Base-by-base conservation (phyloP, 345 rosid species). In the Ceriops tagal region DNA sequence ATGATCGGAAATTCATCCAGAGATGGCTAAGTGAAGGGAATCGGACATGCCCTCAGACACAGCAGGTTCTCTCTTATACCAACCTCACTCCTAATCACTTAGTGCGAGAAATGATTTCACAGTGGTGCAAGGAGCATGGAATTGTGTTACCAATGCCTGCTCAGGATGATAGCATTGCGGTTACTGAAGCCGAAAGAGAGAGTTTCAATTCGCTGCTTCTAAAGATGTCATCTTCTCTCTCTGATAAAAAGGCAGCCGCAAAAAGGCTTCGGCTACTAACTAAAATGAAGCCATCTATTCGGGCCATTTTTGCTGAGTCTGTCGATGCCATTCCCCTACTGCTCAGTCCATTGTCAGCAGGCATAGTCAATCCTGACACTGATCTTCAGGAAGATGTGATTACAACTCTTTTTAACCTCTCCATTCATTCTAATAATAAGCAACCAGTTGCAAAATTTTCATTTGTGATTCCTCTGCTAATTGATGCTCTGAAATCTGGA, bases 11-110 rank as follows among this genome's bases (percentile, higher is more conserved):
- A 6, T 78, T 55, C 75, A 85, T 87, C 67, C 68, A 68, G 56
- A 47, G 67, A 43, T 77, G 83, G 88, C 77, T 87, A 60, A 80
- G 58, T 52, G 73, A 68, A 53, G 85, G 85, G 49, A 58, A 73
- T 32, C 71, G 69, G 59, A 82, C 81, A 59, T 88, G 93, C 64
- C 93, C 93, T 49, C 72, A 51, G 67, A 84, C 71, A 60, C 67
- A 63, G 71, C 60, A 82, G 75, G 78, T 67, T 58, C 88, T 87
- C 43, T 32, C 84, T 1, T 83, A 80, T 64, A 76, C 71, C 37
- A 43, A 64, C 24, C 80, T 81, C 16, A 81, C 73, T 24, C 89
- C 87, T 1, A 86, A 86, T 70, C 73, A n/a, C 53, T 73, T 82
- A 77, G 73, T 78, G 49, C 53, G 67, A 61, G 81, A 82, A 46